Percentiles rank a stretch among this genome's conserved stretches.
Conservation (phyloP, 768 basidiomycete genomes). For the Boletus huronensis region DNA sequence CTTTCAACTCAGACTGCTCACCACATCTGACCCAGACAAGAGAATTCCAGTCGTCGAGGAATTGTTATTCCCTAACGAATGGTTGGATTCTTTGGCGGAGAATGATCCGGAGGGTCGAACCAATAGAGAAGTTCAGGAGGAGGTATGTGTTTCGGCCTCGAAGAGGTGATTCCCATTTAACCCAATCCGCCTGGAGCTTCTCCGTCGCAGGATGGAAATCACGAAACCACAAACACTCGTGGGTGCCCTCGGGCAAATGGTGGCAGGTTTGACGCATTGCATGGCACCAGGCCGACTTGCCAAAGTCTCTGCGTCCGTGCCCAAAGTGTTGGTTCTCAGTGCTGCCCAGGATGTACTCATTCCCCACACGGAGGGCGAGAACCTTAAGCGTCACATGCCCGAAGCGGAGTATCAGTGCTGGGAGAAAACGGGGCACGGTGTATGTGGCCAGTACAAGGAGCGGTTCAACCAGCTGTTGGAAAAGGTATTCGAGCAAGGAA, state of each 20-base stretch:
- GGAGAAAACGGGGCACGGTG: slow-evolving; percentile 61
- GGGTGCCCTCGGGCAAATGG: slow-evolving; percentile 72
- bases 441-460: slow-evolving; percentile 46
- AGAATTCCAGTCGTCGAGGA: slow-evolving; percentile 51
- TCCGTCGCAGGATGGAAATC: slow-evolving; percentile 42
- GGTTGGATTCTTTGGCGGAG: slow-evolving; percentile 54
- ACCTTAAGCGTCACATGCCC: slow-evolving; percentile 55
- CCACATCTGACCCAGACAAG: slow-evolving; percentile 37
- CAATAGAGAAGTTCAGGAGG: slow-evolving; percentile 57
- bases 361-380: slow-evolving; percentile 44
- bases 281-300: slow-evolving; percentile 49
- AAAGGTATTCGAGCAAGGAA: slow-evolving; percentile 52
- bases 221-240: slow-evolving; percentile 57
- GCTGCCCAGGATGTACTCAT: slow-evolving; percentile 67
- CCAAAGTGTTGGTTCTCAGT: slow-evolving; percentile 65
- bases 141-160: slow-evolving; percentile 37
- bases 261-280: slow-evolving; percentile 60
- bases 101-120: slow-evolving; percentile 56
- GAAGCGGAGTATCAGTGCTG: slow-evolving; percentile 56
- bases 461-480: slow-evolving; percentile 58
- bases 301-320: slow-evolving; percentile 50
- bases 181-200: slow-evolving; percentile 34
- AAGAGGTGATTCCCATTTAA: neutral
- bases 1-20: slow-evolving; percentile 32
- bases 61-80: slow-evolving; percentile 58